Evolutionary conservation across 108 stramenopile species (phyloP).

Genomic region (Aurantiochytrium sp.): DNA sequence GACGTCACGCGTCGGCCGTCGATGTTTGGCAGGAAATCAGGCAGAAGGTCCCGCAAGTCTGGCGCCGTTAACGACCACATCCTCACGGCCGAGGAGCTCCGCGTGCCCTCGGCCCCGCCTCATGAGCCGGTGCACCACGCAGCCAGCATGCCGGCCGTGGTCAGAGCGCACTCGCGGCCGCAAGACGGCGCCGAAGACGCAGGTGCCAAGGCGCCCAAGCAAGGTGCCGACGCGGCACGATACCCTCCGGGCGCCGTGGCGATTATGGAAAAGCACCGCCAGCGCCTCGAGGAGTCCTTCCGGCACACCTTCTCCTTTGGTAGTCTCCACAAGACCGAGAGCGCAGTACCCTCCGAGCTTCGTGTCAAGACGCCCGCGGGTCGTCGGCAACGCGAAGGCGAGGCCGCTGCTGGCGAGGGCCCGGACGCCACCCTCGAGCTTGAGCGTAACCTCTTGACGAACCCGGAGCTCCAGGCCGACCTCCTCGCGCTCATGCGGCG

Average conservation of each 20-base stretch:
- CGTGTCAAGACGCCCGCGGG: neutral
- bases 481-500: neutral
- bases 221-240: neutral
- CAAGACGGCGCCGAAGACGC: too few relatives aligned
- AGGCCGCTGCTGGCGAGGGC: too few relatives aligned
- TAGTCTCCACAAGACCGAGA: neutral
- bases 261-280: neutral
- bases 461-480: neutral
- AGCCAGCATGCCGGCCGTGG: neutral
- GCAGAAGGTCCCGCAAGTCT: too few relatives aligned
- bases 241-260: neutral
- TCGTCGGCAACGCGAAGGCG: too few relatives aligned
- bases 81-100: too few relatives aligned
- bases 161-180: neutral
- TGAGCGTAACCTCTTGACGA: neutral
- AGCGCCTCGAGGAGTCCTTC: slow-evolving; percentile 4
- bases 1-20: neutral
- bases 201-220: too few relatives aligned
- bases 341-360: neutral
- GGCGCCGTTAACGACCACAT: too few relatives aligned
- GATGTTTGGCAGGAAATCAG: too few relatives aligned
- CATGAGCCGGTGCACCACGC: neutral
- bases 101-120: too few relatives aligned
- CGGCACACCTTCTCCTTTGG: neutral
- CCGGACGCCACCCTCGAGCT: too few relatives aligned